Base-by-base conservation (phyloP, 140 eudicot genomes). In the Senecio squalidus region DNA sequence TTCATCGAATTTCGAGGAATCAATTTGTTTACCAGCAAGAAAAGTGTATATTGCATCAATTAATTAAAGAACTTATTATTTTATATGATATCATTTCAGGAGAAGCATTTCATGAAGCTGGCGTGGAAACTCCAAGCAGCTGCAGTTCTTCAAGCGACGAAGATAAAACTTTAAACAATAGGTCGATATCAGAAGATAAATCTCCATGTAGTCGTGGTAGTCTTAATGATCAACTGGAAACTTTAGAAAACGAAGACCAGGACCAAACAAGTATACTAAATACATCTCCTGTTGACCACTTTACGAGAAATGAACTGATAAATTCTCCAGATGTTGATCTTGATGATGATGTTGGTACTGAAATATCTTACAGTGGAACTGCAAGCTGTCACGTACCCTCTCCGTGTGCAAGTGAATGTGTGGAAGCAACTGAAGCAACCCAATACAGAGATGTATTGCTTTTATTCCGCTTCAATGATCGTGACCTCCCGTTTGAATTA, bases 101-200 rank as follows among this genome's bases (percentile, higher is more conserved):
- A 41, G 95, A 82, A 34, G 81, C 78, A 23, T 85, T 89, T 68
- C 77, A 74, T 68, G 97, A 89, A 74, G 92, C 92, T 27, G 64
- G 78, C 8, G 86, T 71, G 34, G 70, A 67, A 44, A 67, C 84
- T 39, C 64, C 84, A 4, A 34, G 43, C 29, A 52, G 61, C 20
- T 57, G 64, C n/a, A 13, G 30, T 36, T 36, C n/a, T n/a, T n/a
- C 43, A 52, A 68, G 71, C 13, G 68, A 62, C 24, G 74, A 62
- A 28, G 51, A 38, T 8, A 38, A 38, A 13, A 3, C 40, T 14
- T 41, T 59, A 24, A 40, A 59, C 25, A 15, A 9, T 9, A 25
- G 66, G n/a, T 24, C 4, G 53, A 7, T 41, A 18, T 59, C 24
- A 40, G 38, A 40, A 18, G 36, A 59, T 25, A 39, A n/a, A 16